Evolutionary conservation across 305 asterid genomes (phyloP), one percentile per base, ranked within the genome.

Genomic region (Solanum hybrid): DNA sequence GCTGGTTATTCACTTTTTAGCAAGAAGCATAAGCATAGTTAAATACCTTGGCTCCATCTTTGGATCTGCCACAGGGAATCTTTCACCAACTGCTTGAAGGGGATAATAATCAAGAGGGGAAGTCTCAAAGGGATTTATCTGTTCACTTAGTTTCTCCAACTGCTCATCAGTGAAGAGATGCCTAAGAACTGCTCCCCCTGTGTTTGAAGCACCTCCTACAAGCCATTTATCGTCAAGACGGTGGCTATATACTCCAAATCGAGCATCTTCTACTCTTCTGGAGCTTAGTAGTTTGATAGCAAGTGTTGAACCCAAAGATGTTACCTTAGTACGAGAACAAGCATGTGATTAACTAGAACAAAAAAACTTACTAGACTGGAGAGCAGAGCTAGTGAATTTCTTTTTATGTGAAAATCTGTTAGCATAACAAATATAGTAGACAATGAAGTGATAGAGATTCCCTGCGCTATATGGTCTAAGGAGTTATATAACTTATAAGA

Each of bases 121-220:
- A 91, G 94, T 92, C 91, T 89, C 90, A 35, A 92, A 88, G 37
- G 99, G 93, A 94, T 97, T 93, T 89, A 97, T 97, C 86, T 94
- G 93, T 90, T 90, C 92, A 42, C 99, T 97, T 88, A 97, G 92
- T 91, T 93, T 94, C 94, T 89, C 89, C 81, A 97, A 91, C 92
- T 97, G 95, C 78, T 95, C 97, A 86, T 97, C 98, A 0, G 96
- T 94, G 90, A 97, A 97, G 36, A 95, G 83, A 92, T 94, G 93
- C 93, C 98, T 94, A 40, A 97, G 97, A 89, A 96, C 98, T 88
- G 97, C 98, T 89, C 99, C 99, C 36, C 99, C 99, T 24, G 99
- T 96, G 92, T 97, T 97, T 90, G 99, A 97, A 85, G 99, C 99
- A 87, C 99, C 99, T 82, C 99, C 99, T 69, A 97, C 99, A n/a